Evolutionary conservation across 176 grass and related monocot genomes (phyloP).

Genomic region (Lolium multiflorum): DNA sequence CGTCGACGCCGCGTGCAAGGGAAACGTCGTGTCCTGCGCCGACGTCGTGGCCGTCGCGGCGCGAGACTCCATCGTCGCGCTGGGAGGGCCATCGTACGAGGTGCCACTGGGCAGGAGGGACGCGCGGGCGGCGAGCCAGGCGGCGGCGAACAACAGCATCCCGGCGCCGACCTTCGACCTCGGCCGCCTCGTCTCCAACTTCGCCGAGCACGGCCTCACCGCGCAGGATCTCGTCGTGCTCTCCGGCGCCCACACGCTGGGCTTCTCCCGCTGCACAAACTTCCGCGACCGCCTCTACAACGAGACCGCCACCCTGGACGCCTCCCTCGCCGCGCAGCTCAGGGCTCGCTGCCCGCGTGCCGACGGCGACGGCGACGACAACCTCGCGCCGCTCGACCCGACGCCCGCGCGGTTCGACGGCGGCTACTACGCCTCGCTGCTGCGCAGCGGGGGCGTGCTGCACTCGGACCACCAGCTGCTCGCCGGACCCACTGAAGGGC

Average conservation of each 20-base stretch:
- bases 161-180: slow-evolving; percentile 59
- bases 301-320: slow-evolving; percentile 63
- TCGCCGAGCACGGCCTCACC: slow-evolving; percentile 63
- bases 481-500: slow-evolving; percentile 52
- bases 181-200: slow-evolving; percentile 57
- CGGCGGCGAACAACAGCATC: slow-evolving; percentile 71
- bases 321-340: slow-evolving; percentile 48
- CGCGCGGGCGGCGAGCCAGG: slow-evolving; percentile 65
- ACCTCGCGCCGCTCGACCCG: slow-evolving; percentile 64
- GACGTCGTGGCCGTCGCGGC: slow-evolving; percentile 72
- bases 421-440: slow-evolving; percentile 56
- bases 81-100: slow-evolving; percentile 68
- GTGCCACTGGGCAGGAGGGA: slow-evolving; percentile 74
- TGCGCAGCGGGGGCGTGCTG: slow-evolving; percentile 55
- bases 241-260: slow-evolving; percentile 74
- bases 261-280: slow-evolving; percentile 68
- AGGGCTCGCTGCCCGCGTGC: slow-evolving; percentile 45
- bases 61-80: slow-evolving; percentile 74
- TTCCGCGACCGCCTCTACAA: slow-evolving; percentile 81
- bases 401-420: slow-evolving; percentile 64
- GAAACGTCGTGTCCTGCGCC: slow-evolving; percentile 77
- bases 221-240: slow-evolving; percentile 73
- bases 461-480: slow-evolving; percentile 91
- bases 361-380: slow-evolving; percentile 63
- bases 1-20: slow-evolving; percentile 61